These are phyloP conservation scores for Annulohypoxylon stygium DNA, from an alignment of 495 filamentous ascomycete species.

Conservation along the genomic window DNA sequence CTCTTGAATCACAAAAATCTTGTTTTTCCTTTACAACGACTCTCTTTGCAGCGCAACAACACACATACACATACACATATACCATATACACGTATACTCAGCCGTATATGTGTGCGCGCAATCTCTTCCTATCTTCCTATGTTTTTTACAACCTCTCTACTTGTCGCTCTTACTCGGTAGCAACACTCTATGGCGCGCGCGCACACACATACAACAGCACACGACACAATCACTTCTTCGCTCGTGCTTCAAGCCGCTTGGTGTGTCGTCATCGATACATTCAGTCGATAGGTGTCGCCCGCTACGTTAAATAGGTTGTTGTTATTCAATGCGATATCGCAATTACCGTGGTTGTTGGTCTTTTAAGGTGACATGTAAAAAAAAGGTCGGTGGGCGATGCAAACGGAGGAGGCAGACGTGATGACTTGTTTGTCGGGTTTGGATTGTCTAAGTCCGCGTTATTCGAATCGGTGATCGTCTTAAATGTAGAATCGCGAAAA, in stretches of 20 bases:
- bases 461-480: conserved; percentile 24
- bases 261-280: conserved; percentile 41
- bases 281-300: background rate
- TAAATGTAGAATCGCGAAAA: conserved; percentile 16
- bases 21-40: conserved; percentile 14
- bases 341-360: conserved; percentile 6
- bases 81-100: conserved; percentile 13
- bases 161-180: conserved; percentile 11
- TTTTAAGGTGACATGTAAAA: conserved; percentile 25
- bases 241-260: conserved; percentile 21
- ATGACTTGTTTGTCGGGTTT: conserved; percentile 26
- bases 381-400: conserved; percentile 19
- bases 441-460: conserved; percentile 17
- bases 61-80: conserved; percentile 10
- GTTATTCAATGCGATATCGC: conserved; percentile 30
- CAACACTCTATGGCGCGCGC: conserved; percentile 36
- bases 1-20: conserved; percentile 23
- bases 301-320: conserved; percentile 1
- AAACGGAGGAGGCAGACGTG: conserved; percentile 21
- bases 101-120: conserved; percentile 20
- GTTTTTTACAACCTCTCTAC: background rate
- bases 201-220: conserved; percentile 21
- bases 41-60: conserved; percentile 30
- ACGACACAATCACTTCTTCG: conserved; percentile 39
- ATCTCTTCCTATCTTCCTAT: background rate